phyloP scores from a whole-genome alignment of 805 yeast genomes.

The Yamadazyma nakazawae region DNA sequence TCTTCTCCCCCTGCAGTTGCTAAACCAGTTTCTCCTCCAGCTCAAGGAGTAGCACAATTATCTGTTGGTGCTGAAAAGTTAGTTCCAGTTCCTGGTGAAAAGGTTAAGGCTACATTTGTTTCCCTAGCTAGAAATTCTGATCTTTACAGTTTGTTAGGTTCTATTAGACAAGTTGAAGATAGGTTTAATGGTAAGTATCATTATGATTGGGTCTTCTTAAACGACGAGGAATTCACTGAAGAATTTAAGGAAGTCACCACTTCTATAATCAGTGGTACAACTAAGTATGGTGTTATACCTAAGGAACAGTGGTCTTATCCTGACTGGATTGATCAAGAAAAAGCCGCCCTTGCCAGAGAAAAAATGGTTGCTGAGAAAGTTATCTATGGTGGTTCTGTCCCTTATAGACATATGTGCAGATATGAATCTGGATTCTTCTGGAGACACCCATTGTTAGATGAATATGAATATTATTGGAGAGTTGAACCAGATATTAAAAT shows the following conservation, averaged over 20 bases:
- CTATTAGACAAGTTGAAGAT: constrained; percentile 81
- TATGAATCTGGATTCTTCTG: constrained; percentile 88
- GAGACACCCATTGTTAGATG: constrained; percentile 67
- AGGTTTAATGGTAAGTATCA: constrained; percentile 79
- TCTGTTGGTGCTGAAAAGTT: constrained; percentile 14
- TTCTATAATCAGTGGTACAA: constrained; percentile 69
- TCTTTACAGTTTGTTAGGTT: constrained; percentile 53
- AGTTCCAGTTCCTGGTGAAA: constrained; percentile 39
- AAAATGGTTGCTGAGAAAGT: constrained; percentile 53
- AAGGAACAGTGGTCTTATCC: constrained; percentile 87
- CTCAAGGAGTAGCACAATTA: neutral
- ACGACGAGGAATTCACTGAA: constrained; percentile 80
- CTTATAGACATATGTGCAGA: constrained; percentile 92
- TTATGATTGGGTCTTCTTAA: constrained; percentile 94
- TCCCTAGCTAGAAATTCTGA: constrained; percentile 78
- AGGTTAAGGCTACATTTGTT: constrained; percentile 76
- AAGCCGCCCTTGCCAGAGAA: constrained; percentile 63
- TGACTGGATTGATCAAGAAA: constrained; percentile 70
- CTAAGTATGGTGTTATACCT: constrained; percentile 77
- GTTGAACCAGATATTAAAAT: constrained; percentile 84
- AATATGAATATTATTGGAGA: constrained; percentile 93
- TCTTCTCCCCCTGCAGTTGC: neutral
- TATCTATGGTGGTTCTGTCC: constrained; percentile 70
- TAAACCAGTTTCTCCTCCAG: neutral
- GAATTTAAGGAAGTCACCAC: constrained; percentile 71